Conservation (phyloP, 805 yeast species). For the Wickerhamiella bombiphila region DNA sequence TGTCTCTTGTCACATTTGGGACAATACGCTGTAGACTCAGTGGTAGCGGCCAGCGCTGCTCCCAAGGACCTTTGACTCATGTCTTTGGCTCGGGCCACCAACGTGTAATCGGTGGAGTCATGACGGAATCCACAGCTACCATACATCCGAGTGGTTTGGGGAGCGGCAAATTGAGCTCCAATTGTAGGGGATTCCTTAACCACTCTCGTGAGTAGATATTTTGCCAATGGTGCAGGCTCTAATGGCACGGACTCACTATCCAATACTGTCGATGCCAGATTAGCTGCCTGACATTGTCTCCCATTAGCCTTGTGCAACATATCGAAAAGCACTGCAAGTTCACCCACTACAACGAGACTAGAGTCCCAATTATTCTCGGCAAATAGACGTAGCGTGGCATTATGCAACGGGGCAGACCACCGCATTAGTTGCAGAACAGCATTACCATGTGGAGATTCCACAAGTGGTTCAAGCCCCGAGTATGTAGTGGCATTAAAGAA, state of each 20-base stretch:
- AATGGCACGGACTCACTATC: background rate
- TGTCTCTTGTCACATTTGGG: conserved; percentile 39
- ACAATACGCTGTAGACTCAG: conserved; percentile 28
- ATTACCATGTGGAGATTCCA: conserved; percentile 65
- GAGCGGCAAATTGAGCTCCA: background rate
- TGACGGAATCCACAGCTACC: conserved; percentile 14
- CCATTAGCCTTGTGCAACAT: conserved; percentile 79
- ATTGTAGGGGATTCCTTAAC: background rate
- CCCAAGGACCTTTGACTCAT: conserved; percentile 10
- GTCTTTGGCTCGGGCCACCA: conserved; percentile 7
- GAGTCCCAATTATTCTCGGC: conserved; percentile 29
- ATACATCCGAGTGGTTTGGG: conserved; percentile 3
- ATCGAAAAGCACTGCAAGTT: conserved; percentile 78
- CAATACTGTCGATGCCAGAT: conserved; percentile 30
- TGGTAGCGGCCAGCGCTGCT: conserved; percentile 13
- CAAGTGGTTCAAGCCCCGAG: conserved; percentile 82
- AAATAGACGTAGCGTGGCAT: conserved; percentile 42
- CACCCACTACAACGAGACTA: conserved; percentile 41
- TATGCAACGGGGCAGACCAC: conserved; percentile 59
- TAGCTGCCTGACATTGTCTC: conserved; percentile 64
- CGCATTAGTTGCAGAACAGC: conserved; percentile 67
- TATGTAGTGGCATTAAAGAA: conserved; percentile 60
- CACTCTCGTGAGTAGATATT: conserved; percentile 1
- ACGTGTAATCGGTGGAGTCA: conserved; percentile 1
- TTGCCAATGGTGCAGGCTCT: background rate